Percentiles rank a stretch among this genome's conserved stretches.
Evolutionary conservation across 352 stramenopile genomes (phyloP).

Genomic region (Globisporangium uncinulatum): DNA sequence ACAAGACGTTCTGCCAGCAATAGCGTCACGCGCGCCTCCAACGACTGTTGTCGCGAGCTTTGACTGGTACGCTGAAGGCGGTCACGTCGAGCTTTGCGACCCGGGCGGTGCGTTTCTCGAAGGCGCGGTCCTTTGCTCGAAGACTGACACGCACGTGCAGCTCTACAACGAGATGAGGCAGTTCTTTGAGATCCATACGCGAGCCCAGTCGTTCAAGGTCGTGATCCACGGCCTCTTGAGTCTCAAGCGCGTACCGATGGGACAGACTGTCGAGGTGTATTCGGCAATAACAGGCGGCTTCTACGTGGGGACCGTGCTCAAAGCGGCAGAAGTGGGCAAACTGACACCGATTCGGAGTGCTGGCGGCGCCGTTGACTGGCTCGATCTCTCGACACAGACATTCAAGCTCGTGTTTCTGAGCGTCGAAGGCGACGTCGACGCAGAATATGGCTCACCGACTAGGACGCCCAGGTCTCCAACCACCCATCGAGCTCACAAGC

Average conservation of each 20-base stretch:
- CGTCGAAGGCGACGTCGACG: background rate
- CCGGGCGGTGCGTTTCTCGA: conserved; percentile 27
- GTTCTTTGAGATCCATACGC: conserved; percentile 40
- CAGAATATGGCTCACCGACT: background rate
- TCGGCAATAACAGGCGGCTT: conserved; percentile 44
- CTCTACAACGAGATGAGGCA: conserved; percentile 46
- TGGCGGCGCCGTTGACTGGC: conserved; percentile 29
- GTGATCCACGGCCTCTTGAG: conserved; percentile 40
- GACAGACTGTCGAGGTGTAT: conserved; percentile 46
- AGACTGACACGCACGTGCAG: conserved; percentile 29
- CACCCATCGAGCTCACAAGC: background rate
- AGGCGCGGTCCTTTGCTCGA: conserved; percentile 42
- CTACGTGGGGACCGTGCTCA: conserved; percentile 27
- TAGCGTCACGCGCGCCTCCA: background rate
- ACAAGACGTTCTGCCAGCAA: background rate
- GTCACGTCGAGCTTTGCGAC: conserved; percentile 45
- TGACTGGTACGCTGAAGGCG: conserved; percentile 50
- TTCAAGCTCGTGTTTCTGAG: conserved; percentile 52
- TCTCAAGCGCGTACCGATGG: conserved; percentile 40
- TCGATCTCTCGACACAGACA: conserved; percentile 45
- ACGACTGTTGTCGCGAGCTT: conserved; percentile 14
- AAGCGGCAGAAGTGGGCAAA: conserved; percentile 28
- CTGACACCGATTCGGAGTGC: conserved; percentile 35
- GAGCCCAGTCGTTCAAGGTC: conserved; percentile 42
- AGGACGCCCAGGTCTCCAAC: background rate